phyloP scores from a whole-genome alignment of 2,329 filamentous ascomycete species.

The Penicillium sp. region DNA sequence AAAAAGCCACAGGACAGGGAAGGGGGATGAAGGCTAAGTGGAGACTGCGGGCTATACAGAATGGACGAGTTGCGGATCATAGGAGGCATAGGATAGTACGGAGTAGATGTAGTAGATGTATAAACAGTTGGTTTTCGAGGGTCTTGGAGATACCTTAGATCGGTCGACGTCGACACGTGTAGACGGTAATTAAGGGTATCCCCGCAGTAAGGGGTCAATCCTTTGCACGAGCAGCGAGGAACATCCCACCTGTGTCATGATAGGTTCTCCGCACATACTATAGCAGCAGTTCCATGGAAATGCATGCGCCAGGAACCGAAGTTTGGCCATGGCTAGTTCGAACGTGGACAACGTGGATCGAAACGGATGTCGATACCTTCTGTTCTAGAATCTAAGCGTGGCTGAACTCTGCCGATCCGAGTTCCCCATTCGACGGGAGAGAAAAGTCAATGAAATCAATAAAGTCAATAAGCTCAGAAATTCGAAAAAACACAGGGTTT shows the following conservation, averaged over 20 bases:
- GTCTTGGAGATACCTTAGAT: not conserved
- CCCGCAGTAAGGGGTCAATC: constrained; percentile 3
- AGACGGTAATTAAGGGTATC: constrained; percentile 1
- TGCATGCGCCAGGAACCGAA: constrained; percentile 9
- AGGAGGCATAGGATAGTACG: not conserved
- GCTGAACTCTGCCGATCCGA: not conserved
- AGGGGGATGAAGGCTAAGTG: not conserved
- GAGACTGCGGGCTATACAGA: not conserved
- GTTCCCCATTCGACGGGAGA: not conserved
- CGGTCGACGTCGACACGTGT: not conserved
- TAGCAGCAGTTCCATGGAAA: constrained; percentile 2
- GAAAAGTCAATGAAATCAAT: not conserved
- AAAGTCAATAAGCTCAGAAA: too few species aligned
- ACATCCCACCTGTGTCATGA: not conserved
- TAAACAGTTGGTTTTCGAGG: not conserved
- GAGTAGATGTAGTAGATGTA: not conserved
- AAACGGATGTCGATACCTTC: constrained; percentile 15
- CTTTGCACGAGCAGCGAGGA: not conserved
- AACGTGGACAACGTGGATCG: too few species aligned
- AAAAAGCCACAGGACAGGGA: not conserved
- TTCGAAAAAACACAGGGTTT: too few species aligned
- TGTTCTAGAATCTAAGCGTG: not conserved
- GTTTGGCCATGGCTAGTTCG: constrained; percentile 1
- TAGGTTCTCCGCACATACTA: not conserved
- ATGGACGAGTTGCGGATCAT: too few species aligned